Evolutionary conservation across 257 asterid species (phyloP), one percentile per base, ranked within the genome.

Genomic region (Fraxinus quadrangulata): DNA sequence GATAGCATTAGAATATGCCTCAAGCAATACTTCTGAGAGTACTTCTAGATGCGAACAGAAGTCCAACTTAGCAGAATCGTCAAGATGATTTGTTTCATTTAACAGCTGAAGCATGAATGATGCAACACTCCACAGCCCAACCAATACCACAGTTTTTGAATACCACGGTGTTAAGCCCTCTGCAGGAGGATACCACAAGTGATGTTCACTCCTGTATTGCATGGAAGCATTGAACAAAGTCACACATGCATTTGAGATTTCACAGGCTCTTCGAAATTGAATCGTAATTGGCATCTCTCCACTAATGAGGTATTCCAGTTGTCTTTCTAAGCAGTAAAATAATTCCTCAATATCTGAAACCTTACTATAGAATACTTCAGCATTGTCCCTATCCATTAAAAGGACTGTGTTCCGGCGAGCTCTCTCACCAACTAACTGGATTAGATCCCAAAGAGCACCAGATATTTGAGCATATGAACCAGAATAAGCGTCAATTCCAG

Each of bases 311-410:
- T 79, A 83, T 40, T 86, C 90, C 14, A 95, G 89, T 71, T 90
- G 91, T 82, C 85, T 91, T 85, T 91, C 98, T 81, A 95, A 82
- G 91, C 96, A 90, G 83, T 86, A 85, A 85, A 92, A 95, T 61
- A 91, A 75, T 85, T 95, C 96, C 87, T 91, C 96, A 54, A 93
- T 89, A 75, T 91, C 97, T 71, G 99, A 93, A 79, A 95, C 98
- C 86, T 88, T 95, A 74, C 97, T 95, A 76, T 90, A 94, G 80
- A 94, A 94, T 74, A 94, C 99, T 89, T 94, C 99, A 80, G 96
- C 93, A 85, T 91, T 95, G 70, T 95, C 98, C 82, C 98, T 95
- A 83, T 95, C 99, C 98, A 95, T 95, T 91, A 95, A 77, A 79
- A 95, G 97, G 84, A 95, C 96, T 54, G 97, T 89, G 82, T 83